Conservation (phyloP, 257 asterid genomes). For the Salvia miltiorrhiza region DNA sequence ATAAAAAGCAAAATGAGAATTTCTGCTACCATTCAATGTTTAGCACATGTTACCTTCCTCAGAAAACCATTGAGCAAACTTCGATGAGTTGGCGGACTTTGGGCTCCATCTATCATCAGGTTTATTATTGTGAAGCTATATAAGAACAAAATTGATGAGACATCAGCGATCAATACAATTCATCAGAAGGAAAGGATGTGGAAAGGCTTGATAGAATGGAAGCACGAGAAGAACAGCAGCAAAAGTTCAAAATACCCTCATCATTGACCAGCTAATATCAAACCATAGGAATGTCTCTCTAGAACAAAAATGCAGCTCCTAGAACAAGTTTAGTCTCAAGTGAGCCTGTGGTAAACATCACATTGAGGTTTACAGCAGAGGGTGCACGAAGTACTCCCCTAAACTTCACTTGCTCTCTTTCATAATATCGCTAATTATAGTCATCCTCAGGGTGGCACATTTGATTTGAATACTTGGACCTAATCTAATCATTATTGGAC, state of each 20-base stretch:
- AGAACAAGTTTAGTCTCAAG: neutral
- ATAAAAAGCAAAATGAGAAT: slow-evolving; percentile 1
- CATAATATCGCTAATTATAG: neutral
- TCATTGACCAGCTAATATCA: slow-evolving; percentile 8
- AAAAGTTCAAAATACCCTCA: neutral
- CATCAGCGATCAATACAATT: neutral
- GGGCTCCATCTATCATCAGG: slow-evolving; percentile 50
- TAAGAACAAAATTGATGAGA: slow-evolving; percentile 22
- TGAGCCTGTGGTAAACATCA: neutral
- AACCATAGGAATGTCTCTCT: neutral
- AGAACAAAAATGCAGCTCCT: neutral
- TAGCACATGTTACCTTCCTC: slow-evolving; percentile 60
- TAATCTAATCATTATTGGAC: neutral
- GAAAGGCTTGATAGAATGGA: slow-evolving; percentile 18
- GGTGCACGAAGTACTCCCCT: no score
- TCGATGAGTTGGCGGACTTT: slow-evolving; percentile 50
- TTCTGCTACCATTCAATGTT: slow-evolving; percentile 3
- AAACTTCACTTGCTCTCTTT: no score
- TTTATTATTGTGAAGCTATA: slow-evolving; percentile 45
- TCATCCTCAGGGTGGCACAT: neutral
- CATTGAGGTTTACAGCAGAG: neutral
- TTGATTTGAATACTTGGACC: neutral
- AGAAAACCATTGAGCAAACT: slow-evolving; percentile 80
- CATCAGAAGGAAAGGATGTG: slow-evolving; percentile 17
- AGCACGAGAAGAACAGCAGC: neutral